Conservation (phyloP, 2,329 filamentous ascomycete species). For the Thielaviopsis euricoi region DNA sequence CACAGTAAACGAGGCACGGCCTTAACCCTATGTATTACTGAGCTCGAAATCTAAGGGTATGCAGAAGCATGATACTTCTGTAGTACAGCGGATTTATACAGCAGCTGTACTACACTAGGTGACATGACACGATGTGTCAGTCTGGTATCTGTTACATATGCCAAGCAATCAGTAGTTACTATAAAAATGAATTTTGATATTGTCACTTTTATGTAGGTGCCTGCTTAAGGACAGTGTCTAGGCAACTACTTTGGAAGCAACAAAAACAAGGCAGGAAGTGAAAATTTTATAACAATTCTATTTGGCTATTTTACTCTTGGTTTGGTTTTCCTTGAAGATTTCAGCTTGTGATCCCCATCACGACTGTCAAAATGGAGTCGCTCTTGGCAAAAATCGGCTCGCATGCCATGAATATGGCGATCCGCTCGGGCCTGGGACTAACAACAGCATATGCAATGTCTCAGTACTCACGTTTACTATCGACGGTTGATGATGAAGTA, state of each 20-base stretch:
- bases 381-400: slow-evolving; percentile 35
- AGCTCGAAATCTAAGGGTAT: too few species aligned
- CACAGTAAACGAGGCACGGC: not conserved
- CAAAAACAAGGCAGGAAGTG: not conserved
- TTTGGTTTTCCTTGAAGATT: not conserved
- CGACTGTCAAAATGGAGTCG: slow-evolving; percentile 44
- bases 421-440: slow-evolving; percentile 69
- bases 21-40: not conserved
- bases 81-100: too few species aligned
- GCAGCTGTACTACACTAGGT: too few species aligned
- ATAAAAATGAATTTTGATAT: too few species aligned
- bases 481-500: slow-evolving; percentile 55
- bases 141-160: too few species aligned
- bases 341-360: not conserved
- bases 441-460: slow-evolving; percentile 74
- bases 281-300: not conserved
- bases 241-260: not conserved
- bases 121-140: too few species aligned
- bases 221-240: not conserved
- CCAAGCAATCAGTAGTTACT: too few species aligned
- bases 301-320: not conserved
- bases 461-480: slow-evolving; percentile 63
- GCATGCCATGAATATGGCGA: slow-evolving; percentile 84
- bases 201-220: not conserved
- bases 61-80: too few species aligned